Conservation (phyloP, 805 yeast genomes). For the Wickerhamomyces rabaulensis region DNA sequence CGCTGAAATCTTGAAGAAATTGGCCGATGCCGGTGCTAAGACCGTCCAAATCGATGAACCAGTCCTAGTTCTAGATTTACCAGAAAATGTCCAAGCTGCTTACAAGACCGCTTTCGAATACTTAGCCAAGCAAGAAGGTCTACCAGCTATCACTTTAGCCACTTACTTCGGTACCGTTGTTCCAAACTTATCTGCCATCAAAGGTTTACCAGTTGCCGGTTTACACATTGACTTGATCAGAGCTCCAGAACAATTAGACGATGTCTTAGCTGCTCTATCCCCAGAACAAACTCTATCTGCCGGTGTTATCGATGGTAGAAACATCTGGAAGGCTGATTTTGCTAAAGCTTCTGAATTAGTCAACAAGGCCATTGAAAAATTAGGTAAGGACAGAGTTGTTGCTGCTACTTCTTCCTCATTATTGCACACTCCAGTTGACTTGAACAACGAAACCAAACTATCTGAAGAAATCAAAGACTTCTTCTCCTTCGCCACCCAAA, state of each 20-base stretch:
- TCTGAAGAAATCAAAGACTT: constrained; percentile 90
- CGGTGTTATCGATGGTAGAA: constrained; percentile 98
- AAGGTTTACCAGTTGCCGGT: constrained; percentile 88
- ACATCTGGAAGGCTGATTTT: constrained; percentile 98
- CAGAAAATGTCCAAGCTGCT: constrained; percentile 76
- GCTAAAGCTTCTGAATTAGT: constrained; percentile 80
- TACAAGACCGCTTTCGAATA: constrained; percentile 82
- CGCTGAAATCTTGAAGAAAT: constrained; percentile 80
- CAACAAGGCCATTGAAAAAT: constrained; percentile 73
- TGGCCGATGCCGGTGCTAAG: constrained; percentile 91
- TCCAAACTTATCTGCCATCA: constrained; percentile 89
- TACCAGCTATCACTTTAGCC: constrained; percentile 79
- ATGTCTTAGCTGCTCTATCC: constrained; percentile 61
- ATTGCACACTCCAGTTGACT: constrained; percentile 97
- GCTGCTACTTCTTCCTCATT: constrained; percentile 96
- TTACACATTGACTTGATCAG: constrained; percentile 96
- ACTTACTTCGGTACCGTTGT: constrained; percentile 98
- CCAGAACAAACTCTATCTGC: constrained; percentile 80
- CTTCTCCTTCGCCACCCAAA: constrained; percentile 98
- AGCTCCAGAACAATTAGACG: constrained; percentile 92
- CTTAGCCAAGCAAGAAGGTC: constrained; percentile 59
- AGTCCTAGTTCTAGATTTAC: constrained; percentile 88
- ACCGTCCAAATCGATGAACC: constrained; percentile 98
- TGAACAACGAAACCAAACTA: constrained; percentile 86
- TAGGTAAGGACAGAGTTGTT: constrained; percentile 81